A percentile compares a stretch with the other conserved stretches of the same genome.
These are phyloP conservation scores for Cudoniella acicularis DNA, from an alignment of 495 filamentous ascomycete genomes.

Conservation along the genomic window DNA sequence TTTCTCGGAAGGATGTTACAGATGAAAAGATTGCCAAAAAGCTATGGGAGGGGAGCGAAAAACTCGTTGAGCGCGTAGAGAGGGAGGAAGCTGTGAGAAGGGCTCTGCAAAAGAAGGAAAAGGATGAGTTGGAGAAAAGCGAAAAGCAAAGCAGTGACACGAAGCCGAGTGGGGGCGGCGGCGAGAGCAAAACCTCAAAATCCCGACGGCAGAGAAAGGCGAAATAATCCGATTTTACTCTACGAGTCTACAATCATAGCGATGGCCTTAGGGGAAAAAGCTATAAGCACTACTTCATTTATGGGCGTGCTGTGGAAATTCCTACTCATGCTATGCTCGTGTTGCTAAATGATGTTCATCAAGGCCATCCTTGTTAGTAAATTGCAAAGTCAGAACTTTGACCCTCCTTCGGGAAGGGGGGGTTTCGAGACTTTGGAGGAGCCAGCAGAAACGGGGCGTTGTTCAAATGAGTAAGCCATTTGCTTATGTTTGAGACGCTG, in stretches of 20 bases:
- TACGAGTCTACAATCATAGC: neutral
- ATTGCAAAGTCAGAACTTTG: too few relatives aligned
- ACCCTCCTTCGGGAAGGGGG: too few relatives aligned
- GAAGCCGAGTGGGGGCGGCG: slow-evolving; percentile 43
- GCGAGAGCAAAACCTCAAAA: slow-evolving; percentile 32
- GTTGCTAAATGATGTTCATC: too few relatives aligned
- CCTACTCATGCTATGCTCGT: too few relatives aligned
- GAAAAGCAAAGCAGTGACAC: slow-evolving; percentile 38
- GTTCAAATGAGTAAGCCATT: too few relatives aligned
- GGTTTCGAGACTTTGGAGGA: too few relatives aligned
- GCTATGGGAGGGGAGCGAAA: slow-evolving; percentile 86
- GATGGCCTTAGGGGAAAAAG: neutral
- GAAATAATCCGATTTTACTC: neutral
- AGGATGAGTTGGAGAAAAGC: slow-evolving; percentile 44
- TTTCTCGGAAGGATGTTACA: slow-evolving; percentile 65
- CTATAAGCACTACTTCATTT: too few relatives aligned
- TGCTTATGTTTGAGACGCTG: too few relatives aligned
- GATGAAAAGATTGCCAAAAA: slow-evolving; percentile 75
- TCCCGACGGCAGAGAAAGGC: slow-evolving; percentile 40
- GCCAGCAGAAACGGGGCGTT: too few relatives aligned
- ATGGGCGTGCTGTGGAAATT: too few relatives aligned
- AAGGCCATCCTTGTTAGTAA: too few relatives aligned
- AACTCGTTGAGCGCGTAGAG: slow-evolving; percentile 76
- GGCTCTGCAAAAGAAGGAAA: slow-evolving; percentile 65
- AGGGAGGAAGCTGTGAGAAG: slow-evolving; percentile 64